These are phyloP conservation scores for Pseudonitzschia multiseries DNA, from an alignment of 108 stramenopile species.

Conservation along the genomic window DNA sequence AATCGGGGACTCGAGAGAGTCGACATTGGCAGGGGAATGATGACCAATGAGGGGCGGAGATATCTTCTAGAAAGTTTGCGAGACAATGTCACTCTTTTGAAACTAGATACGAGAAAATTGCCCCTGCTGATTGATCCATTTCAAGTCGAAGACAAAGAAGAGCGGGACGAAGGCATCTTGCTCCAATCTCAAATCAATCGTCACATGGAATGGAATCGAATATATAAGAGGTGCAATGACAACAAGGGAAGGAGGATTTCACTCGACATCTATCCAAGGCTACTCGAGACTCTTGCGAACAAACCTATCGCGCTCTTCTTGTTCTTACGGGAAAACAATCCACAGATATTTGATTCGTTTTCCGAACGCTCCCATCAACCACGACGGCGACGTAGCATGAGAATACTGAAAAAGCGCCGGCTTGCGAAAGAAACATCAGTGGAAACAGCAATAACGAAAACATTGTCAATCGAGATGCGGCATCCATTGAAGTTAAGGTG, in stretches of 20 bases:
- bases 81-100: conserved; percentile 10
- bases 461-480: background rate
- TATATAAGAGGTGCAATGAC: conserved; percentile 1
- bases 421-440: background rate
- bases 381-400: background rate
- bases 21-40: conserved; percentile 8
- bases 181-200: conserved; percentile 5
- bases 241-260: background rate
- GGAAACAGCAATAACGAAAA: background rate
- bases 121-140: background rate
- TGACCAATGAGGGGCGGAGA: conserved; percentile 11
- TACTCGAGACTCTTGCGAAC: background rate
- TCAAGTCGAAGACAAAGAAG: background rate
- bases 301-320: background rate
- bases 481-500: background rate
- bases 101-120: background rate
- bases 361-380: background rate
- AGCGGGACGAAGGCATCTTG: background rate
- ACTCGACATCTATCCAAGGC: background rate
- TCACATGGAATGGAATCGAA: conserved; percentile 1
- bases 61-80: conserved; percentile 10
- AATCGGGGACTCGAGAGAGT: conserved; percentile 14
- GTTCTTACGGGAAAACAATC: conserved; percentile 1
- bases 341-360: conserved; percentile 2
- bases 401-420: conserved; percentile 9